Evolutionary conservation across 2,329 filamentous ascomycete genomes (phyloP).

Genomic region (Coleophoma cylindrospora): DNA sequence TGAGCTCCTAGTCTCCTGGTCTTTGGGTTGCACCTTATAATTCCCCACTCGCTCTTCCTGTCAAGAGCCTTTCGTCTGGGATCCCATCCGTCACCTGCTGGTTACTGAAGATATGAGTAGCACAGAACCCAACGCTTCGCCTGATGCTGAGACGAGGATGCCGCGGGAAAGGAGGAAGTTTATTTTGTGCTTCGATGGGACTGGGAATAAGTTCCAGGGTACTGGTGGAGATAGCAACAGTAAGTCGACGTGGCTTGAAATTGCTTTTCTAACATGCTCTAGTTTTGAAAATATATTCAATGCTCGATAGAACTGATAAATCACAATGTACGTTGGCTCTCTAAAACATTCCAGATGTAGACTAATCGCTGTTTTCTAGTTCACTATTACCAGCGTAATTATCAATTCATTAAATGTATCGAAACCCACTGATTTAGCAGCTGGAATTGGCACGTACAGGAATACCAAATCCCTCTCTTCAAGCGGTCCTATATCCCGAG

Average conservation of each 20-base stretch:
- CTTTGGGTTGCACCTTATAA: too few relatives aligned
- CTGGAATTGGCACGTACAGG: conserved; percentile 71
- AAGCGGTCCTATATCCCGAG: conserved; percentile 47
- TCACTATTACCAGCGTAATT: not conserved
- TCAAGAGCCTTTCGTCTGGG: too few relatives aligned
- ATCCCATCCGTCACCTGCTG: too few relatives aligned
- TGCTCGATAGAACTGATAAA: not conserved
- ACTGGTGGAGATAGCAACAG: not conserved
- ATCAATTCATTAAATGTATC: not conserved
- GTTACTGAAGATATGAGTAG: too few relatives aligned
- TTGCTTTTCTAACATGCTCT: not conserved
- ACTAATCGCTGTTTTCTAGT: not conserved
- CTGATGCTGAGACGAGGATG: too few relatives aligned
- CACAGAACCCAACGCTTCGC: too few relatives aligned
- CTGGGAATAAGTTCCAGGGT: not conserved
- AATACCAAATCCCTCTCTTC: conserved; percentile 54
- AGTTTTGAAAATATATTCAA: not conserved
- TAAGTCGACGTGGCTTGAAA: not conserved
- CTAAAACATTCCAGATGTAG: not conserved
- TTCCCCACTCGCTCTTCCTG: too few relatives aligned
- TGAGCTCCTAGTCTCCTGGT: too few relatives aligned
- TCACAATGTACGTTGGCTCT: not conserved
- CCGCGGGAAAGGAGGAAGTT: not conserved
- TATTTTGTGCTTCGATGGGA: not conserved
- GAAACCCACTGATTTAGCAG: not conserved